Percentiles rank a stretch among this genome's conserved stretches.
Conservation (phyloP, 2,329 filamentous ascomycete genomes). For the Lachnellula occidentalis region DNA sequence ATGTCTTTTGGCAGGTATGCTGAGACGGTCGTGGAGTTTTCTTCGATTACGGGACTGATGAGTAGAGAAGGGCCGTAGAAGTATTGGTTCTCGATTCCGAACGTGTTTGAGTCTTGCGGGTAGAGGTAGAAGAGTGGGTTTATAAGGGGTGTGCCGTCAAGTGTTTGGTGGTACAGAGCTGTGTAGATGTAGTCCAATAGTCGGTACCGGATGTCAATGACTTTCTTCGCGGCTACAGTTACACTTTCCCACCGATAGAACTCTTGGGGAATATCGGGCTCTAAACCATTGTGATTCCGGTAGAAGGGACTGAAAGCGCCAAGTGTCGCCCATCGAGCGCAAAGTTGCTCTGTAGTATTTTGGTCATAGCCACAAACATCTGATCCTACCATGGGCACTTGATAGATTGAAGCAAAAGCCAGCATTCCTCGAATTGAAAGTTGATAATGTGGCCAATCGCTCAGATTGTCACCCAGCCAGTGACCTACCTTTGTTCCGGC, state of each 20-base stretch:
- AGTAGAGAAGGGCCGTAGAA: slow-evolving; percentile 45
- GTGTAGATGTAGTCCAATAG: slow-evolving; percentile 80
- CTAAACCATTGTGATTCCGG: slow-evolving; percentile 61
- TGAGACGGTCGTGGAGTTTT: slow-evolving; percentile 39
- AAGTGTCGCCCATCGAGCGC: slow-evolving; percentile 68
- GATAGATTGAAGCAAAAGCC: slow-evolving; percentile 59
- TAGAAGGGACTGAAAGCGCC: slow-evolving; percentile 73
- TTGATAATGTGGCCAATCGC: slow-evolving; percentile 54
- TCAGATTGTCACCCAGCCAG: slow-evolving; percentile 55
- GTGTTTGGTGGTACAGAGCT: slow-evolving; percentile 53
- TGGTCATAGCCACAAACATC: slow-evolving; percentile 75
- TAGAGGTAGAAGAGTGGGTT: slow-evolving; percentile 71
- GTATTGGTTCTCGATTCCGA: slow-evolving; percentile 44
- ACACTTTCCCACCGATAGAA: slow-evolving; percentile 66
- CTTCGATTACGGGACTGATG: slow-evolving; percentile 43
- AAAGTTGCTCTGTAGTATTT: slow-evolving; percentile 62
- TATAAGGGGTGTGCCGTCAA: slow-evolving; percentile 58
- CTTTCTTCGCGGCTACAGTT: slow-evolving; percentile 57
- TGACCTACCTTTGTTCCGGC: slow-evolving; percentile 59
- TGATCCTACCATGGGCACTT: slow-evolving; percentile 62
- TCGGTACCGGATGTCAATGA: slow-evolving; percentile 67
- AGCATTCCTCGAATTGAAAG: slow-evolving; percentile 54
- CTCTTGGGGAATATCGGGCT: slow-evolving; percentile 53
- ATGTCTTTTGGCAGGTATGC: slow-evolving; percentile 45
- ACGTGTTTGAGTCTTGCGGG: slow-evolving; percentile 44